Conservation (phyloP, 83 land plant species). For the Picea engelmannii region DNA sequence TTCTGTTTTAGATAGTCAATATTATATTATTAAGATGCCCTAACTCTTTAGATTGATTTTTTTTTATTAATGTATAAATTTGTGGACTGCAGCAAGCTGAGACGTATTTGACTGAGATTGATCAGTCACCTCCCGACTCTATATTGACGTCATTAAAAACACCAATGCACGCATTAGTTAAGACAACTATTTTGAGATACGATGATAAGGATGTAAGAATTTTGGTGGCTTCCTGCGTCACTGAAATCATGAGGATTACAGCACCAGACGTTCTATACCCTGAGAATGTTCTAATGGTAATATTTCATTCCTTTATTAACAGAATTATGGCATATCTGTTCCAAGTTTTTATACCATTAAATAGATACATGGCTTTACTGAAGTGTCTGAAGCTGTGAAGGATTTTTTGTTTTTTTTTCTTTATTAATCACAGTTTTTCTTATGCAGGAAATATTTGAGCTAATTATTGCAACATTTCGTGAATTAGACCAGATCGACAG, state of each 20-base stretch:
- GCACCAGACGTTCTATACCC: slow-evolving; percentile 80
- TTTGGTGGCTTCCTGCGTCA: slow-evolving; percentile 67
- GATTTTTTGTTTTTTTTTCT: slow-evolving; percentile 1
- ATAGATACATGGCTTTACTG: too few species aligned
- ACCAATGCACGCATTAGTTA: slow-evolving; percentile 47
- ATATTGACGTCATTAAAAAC: slow-evolving; percentile 54
- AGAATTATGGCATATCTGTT: not conserved
- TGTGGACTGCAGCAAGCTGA: slow-evolving; percentile 52
- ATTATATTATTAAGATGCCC: too few species aligned
- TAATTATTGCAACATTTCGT: slow-evolving; percentile 65
- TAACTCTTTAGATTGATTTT: too few species aligned
- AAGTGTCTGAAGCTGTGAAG: too few species aligned
- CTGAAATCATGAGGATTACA: slow-evolving; percentile 77
- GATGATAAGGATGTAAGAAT: slow-evolving; percentile 68
- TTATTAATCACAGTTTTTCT: not conserved
- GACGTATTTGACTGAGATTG: slow-evolving; percentile 49
- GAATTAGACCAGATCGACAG: slow-evolving; percentile 57
- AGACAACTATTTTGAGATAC: slow-evolving; percentile 55
- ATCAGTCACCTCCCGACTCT: slow-evolving; percentile 58
- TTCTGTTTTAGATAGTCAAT: too few species aligned
- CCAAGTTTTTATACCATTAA: not conserved
- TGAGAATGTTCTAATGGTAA: slow-evolving; percentile 69
- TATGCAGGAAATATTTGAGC: slow-evolving; percentile 68
- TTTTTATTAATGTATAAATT: not conserved
- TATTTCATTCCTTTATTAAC: not conserved